Base-by-base conservation (phyloP, 495 filamentous ascomycete species). In the Penicillium angulare region DNA sequence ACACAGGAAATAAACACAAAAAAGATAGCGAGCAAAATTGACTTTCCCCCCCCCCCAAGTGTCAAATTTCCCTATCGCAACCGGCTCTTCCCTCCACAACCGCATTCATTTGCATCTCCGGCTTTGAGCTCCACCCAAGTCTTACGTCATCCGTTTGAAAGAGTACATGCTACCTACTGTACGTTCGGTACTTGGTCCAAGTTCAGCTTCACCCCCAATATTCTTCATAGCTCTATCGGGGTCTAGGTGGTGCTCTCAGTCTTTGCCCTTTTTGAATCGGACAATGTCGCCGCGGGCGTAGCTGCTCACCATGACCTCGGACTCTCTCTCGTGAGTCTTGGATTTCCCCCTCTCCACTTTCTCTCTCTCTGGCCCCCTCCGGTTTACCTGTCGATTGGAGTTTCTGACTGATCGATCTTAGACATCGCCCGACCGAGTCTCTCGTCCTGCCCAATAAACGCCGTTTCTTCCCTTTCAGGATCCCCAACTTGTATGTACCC, bases 401-500 rank as follows among this genome's bases (percentile, higher is more conserved):
- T 26, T 56, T 60, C 55, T 59, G 47, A 43, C 53, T n/a, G 26
- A 29, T 16, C 45, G 50, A 40, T 50, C 40, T 52, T 59, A 85
- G 83, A 59, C 75, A 76, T 64, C 74, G 71, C 47, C 76, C 82
- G 53, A 84, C 82, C 27, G 73, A 82, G 55, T 74, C 79, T 48
- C 69, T 86, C 46, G 73, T 85, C 43, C 76, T 86, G 35, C 72
- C 80, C 36, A 77, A 78, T 17, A 86, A 86, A 51, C 83, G 86
- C 55, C 81, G 80, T 52, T 90, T 90, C 63, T 91, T 88, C 64
- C 84, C 86, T 12, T 79, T 84, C 57, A 79, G 75, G 40, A 90
- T 96, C 43, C 86, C 84, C 27, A 82, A 84, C 58, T 81, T 82
- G 87, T 89, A 63, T 64, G 86, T 82, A 56, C n/a, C n/a, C n/a